Percentiles rank a stretch among this genome's conserved stretches.
Conservation (phyloP, 2,329 filamentous ascomycete genomes). For the Monilinia aucupariae region DNA sequence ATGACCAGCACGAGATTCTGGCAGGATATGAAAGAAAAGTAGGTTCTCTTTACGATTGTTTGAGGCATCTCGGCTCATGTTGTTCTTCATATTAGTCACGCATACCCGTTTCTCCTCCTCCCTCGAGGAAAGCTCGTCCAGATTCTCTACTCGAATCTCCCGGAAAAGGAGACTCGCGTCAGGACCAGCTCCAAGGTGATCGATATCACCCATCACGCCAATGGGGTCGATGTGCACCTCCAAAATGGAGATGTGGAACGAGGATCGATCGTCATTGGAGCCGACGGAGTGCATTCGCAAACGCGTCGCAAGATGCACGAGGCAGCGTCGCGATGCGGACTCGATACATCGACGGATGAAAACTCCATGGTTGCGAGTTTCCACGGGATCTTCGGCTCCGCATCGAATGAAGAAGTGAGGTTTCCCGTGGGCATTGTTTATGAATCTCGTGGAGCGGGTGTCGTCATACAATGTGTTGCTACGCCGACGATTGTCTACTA, state of each 20-base stretch:
- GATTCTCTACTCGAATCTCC: constrained; percentile 1
- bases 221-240: not conserved
- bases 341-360: not conserved
- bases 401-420: not conserved
- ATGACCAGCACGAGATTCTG: not conserved
- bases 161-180: not conserved
- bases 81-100: not conserved
- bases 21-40: not conserved
- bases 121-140: not conserved
- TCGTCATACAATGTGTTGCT: not conserved
- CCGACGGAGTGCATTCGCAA: not conserved
- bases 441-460: not conserved
- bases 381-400: not conserved
- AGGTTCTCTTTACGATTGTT: not conserved
- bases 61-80: no score
- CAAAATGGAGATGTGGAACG: constrained; percentile 29
- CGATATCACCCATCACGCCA: not conserved
- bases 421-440: not conserved
- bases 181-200: not conserved
- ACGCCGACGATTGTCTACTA: not conserved
- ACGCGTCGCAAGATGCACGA: not conserved
- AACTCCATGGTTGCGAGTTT: not conserved
- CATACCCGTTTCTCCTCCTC: not conserved
- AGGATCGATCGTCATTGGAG: constrained; percentile 17
- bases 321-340: not conserved